Evolutionary conservation across 805 yeast genomes (phyloP).

Genomic region (Ascoidea rubescens): DNA sequence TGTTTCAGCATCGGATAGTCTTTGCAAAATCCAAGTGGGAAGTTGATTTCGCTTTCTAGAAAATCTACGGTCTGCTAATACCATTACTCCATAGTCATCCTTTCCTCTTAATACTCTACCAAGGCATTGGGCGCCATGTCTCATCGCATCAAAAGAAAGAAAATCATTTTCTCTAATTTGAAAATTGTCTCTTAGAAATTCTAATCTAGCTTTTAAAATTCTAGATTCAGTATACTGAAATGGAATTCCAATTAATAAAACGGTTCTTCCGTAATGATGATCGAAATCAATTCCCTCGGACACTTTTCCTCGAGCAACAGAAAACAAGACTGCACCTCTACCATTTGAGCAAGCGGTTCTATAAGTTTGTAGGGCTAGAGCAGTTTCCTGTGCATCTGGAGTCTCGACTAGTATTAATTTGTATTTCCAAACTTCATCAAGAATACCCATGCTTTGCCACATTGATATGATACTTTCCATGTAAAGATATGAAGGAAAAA

Average conservation of each 20-base stretch:
- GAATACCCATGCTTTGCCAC: slow-evolving; percentile 98
- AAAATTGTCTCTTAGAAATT: slow-evolving; percentile 83
- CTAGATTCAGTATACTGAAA: slow-evolving; percentile 98
- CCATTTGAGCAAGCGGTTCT: slow-evolving; percentile 96
- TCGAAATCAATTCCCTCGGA: slow-evolving; percentile 99
- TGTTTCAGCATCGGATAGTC: slow-evolving; percentile 78
- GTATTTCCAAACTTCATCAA: slow-evolving; percentile 98
- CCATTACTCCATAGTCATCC: slow-evolving; percentile 98
- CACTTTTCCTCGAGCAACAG: slow-evolving; percentile 98
- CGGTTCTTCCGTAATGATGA: slow-evolving; percentile 95
- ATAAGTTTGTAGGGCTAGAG: slow-evolving; percentile 88
- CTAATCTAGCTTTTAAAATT: slow-evolving; percentile 86
- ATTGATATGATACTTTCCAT: slow-evolving; percentile 97
- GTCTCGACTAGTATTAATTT: slow-evolving; percentile 92
- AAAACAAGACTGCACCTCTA: slow-evolving; percentile 87
- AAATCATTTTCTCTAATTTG: slow-evolving; percentile 91
- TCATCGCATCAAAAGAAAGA: slow-evolving; percentile 95
- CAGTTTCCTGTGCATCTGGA: slow-evolving; percentile 98
- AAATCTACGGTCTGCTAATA: slow-evolving; percentile 88
- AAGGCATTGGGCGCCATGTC: slow-evolving; percentile 98
- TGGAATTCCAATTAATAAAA: slow-evolving; percentile 96
- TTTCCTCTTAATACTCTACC: slow-evolving; percentile 97
- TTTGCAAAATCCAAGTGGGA: slow-evolving; percentile 97
- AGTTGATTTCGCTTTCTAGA: slow-evolving; percentile 73
- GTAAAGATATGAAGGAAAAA: slow-evolving; percentile 91